Evolutionary conservation across 768 basidiomycete species (phyloP).

Genomic region (Termitomyces sp.): DNA sequence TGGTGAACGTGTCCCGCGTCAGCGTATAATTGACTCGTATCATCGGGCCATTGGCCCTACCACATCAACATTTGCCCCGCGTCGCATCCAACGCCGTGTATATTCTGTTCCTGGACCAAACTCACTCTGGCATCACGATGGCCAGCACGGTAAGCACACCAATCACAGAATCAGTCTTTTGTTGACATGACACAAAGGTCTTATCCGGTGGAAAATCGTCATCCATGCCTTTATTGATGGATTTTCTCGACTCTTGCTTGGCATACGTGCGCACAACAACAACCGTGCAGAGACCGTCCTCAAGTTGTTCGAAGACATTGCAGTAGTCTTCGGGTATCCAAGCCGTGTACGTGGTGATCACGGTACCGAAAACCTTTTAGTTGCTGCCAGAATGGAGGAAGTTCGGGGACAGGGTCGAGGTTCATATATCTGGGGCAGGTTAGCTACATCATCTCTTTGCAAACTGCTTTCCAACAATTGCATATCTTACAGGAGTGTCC

Average conservation of each 20-base stretch:
- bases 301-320: no score
- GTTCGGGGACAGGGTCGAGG: no score
- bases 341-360: constrained; percentile 32
- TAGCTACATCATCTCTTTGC: neutral
- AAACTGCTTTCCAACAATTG: neutral
- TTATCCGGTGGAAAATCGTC: no score
- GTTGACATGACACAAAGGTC: no score
- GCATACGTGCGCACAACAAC: constrained; percentile 36
- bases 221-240: constrained; percentile 34
- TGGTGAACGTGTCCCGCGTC: constrained; percentile 20
- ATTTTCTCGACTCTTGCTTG: constrained; percentile 28
- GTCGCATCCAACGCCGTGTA: constrained; percentile 19
- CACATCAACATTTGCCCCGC: constrained; percentile 3
- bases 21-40: constrained; percentile 22
- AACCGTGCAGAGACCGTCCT: constrained; percentile 38
- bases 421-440: constrained; percentile 40
- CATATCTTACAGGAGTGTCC: constrained; percentile 31
- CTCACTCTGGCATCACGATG: constrained; percentile 32
- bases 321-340: no score
- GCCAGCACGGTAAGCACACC: no score
- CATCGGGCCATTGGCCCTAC: constrained; percentile 21
- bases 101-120: constrained; percentile 28
- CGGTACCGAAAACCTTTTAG: constrained; percentile 31
- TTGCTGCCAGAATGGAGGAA: constrained; percentile 30
- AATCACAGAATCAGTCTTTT: no score